These are phyloP conservation scores for Eucalyptus caleyi DNA, from an alignment of 345 rosid genomes.

Conservation along the genomic window DNA sequence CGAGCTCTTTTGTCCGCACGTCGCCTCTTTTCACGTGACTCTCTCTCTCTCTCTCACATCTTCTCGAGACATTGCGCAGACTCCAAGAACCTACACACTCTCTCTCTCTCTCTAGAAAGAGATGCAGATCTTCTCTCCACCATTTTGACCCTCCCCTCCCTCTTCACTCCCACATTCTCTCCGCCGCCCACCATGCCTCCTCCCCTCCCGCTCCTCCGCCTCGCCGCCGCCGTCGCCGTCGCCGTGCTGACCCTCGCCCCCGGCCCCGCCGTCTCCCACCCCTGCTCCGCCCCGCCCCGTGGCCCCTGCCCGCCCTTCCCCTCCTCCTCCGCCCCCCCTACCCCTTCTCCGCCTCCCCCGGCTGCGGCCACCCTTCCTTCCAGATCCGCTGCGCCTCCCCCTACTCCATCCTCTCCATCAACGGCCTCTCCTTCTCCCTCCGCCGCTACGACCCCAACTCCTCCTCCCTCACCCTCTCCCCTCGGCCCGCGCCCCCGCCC, in stretches of 20 bases:
- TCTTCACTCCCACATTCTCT: background rate
- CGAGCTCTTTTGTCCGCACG: background rate
- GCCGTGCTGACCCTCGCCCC: background rate
- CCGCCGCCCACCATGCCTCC: background rate
- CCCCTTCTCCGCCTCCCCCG: slow-evolving; percentile 65
- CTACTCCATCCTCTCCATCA: slow-evolving; percentile 47
- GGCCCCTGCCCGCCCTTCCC: slow-evolving; percentile 63
- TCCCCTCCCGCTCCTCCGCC: background rate
- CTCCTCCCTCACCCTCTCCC: slow-evolving; percentile 37
- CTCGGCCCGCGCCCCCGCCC: background rate
- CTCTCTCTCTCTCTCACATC: background rate
- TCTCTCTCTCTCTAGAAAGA: background rate
- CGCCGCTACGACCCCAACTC: slow-evolving; percentile 35
- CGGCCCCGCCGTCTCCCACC: background rate
- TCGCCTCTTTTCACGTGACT: background rate
- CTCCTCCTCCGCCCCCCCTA: slow-evolving; percentile 38
- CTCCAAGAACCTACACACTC: background rate
- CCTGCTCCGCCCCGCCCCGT: background rate
- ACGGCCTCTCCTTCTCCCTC: slow-evolving; percentile 48
- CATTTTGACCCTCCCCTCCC: background rate
- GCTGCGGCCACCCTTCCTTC: slow-evolving; percentile 83
- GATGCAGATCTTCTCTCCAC: background rate
- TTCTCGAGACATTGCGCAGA: slow-evolving; percentile 18
- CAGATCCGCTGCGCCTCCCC: slow-evolving; percentile 57
- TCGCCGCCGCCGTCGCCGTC: background rate